Evolutionary conservation across 176 grass and related monocot species (phyloP), one percentile per base, ranked within the genome.

Genomic region (Echinochloa phyllopogon): DNA sequence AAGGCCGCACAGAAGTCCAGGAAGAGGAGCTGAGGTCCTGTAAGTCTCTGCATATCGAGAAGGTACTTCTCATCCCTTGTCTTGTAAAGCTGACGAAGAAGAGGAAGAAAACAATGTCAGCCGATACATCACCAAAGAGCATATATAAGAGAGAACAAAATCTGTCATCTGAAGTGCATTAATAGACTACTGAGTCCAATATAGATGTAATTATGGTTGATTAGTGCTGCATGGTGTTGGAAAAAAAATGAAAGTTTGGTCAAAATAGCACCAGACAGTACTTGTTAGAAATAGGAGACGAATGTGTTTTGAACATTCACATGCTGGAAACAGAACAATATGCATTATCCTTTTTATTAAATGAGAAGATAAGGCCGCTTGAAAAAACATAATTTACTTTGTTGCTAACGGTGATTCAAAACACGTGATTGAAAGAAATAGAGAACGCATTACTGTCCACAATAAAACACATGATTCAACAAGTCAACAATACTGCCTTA

Each of bases 1-100:
- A 99, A 99, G 21, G 83, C 90, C 6, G 93, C 91, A 65, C 96
- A 99, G 23, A 99, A 90, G 58, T 99, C 93, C 36, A 99, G 89
- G 85, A 92, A 99, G 72, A 94, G 81, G 57, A 99, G 83, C 20
- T 99, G 94, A 23, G 93, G 89, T 12, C 96, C 94, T 24, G 15
- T 86, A 75, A 99, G 29, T 74, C 96, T 94, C 91, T 99, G 96
- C 88, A 99, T 85, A 64, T 99, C 93, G 0, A 99, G 89, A 29
- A 94, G 94, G 83, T 99, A 99, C 82, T 91, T 94, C 2, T 92
- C 91, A 16, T 99, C 96, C 59, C 59, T 96, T 2, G 93, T 92
- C 88, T 87, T 99, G 90, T 96, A 99, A 67, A 99, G 89, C 96
- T 99, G 82, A 68, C 86, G 52, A 70, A 82, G 27, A 84, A 33